These are phyloP conservation scores for Apiospora saccharicola DNA, from an alignment of 2,329 filamentous ascomycete genomes.

Conservation along the genomic window DNA sequence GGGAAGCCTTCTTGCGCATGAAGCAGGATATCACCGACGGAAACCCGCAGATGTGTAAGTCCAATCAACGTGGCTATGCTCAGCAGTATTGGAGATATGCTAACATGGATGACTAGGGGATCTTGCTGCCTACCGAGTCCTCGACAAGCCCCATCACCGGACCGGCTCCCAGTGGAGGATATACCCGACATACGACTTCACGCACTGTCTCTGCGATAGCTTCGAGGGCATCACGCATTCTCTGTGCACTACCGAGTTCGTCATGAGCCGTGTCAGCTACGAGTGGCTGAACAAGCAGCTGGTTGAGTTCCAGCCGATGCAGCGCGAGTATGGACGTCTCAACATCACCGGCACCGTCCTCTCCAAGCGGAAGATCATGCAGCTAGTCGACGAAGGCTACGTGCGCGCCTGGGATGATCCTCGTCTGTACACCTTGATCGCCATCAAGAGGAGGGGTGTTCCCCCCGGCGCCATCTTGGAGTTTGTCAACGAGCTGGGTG, in stretches of 20 bases:
- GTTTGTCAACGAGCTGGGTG: slow-evolving; percentile 90
- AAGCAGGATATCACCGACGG: slow-evolving; percentile 85
- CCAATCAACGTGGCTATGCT: neutral
- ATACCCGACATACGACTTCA: slow-evolving; percentile 94
- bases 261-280: slow-evolving; percentile 84
- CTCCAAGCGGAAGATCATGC: slow-evolving; percentile 83
- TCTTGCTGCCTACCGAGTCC: slow-evolving; percentile 86
- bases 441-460: slow-evolving; percentile 81
- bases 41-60: slow-evolving; percentile 77
- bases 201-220: slow-evolving; percentile 89
- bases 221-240: slow-evolving; percentile 93
- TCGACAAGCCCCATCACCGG: slow-evolving; percentile 74
- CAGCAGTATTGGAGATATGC: neutral
- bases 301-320: slow-evolving; percentile 90
- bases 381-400: slow-evolving; percentile 77
- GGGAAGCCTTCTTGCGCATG: slow-evolving; percentile 88
- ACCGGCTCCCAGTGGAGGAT: slow-evolving; percentile 89
- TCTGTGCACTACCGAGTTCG: slow-evolving; percentile 92
- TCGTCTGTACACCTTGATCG: slow-evolving; percentile 86
- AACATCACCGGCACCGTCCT: slow-evolving; percentile 86
- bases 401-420: slow-evolving; percentile 94
- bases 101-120: slow-evolving; percentile 63
- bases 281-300: slow-evolving; percentile 87
- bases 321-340: slow-evolving; percentile 79
- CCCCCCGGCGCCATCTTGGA: slow-evolving; percentile 91